Evolutionary conservation across 305 asterid genomes (phyloP), one percentile per base, ranked within the genome.

Genomic region (Ruellia speciosa): DNA sequence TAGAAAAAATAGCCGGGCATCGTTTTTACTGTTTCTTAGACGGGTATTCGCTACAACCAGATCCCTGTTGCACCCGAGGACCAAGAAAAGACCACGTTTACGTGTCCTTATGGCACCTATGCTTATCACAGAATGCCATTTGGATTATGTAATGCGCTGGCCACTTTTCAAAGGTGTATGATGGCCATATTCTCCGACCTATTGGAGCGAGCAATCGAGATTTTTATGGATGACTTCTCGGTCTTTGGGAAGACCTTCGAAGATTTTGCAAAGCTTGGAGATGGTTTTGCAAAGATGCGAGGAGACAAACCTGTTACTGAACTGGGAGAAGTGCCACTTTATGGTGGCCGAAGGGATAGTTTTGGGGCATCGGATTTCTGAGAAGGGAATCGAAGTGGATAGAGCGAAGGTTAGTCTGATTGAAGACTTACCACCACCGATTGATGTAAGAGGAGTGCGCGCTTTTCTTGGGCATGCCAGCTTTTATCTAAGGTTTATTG

Each of bases 21-120:
- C 55, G 17, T 7, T 9, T 0, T 51, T 16, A 17, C 7, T 51
- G 20, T 14, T 51, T 51, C 17, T 6, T 51, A 4, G 55, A 51
- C 15, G 55, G 55, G 5, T 24, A 17, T 14, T 51, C 20, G 24
- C 0, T 51, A 51, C 17, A 10, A 17, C 9, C 55, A 51, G 3
- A 51, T 51, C 6, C 55, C 55, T 0, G 17, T 51, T 0, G 55
- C 55, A 51, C n/a, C 55, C 55, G 55, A 51, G 55, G 55, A 51
- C 6, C 55, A 51, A 9, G 55, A 51, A 5, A 51, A 51, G n/a
- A 51, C 55, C 7, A 51, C 55, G 5, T 51, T 51, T n/a, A 51
- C 55, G 3, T 51, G 55, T 17, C 55, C 31, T 0, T 51, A 17
- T 24, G 24, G 24, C n/a, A n/a, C n/a, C n/a, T n/a, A n/a, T n/a